A percentile compares a stretch with the other conserved stretches of the same genome.
phyloP scores from a whole-genome alignment of 768 basidiomycete genomes.

The Tulasnella sp. region DNA sequence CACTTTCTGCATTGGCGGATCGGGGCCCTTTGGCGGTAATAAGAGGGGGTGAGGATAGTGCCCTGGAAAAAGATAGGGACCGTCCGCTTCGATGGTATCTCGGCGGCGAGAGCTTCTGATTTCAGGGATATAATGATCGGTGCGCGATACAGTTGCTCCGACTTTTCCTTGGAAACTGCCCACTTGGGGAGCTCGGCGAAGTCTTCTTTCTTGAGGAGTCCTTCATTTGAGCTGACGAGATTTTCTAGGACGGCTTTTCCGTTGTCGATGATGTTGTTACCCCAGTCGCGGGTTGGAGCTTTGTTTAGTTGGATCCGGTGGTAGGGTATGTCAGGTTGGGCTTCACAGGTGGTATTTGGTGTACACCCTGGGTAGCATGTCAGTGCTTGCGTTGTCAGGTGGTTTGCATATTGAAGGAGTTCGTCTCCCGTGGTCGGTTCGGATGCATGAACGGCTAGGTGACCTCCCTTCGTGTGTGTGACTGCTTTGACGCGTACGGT shows the following conservation, averaged over 20 bases:
- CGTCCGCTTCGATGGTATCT: not conserved
- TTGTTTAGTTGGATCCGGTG: not conserved
- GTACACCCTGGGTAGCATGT: not conserved
- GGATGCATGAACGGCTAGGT: not conserved
- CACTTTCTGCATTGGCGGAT: slow-evolving; percentile 4
- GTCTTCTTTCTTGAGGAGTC: too few relatives aligned
- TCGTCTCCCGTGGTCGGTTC: not conserved
- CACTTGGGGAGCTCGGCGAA: too few relatives aligned
- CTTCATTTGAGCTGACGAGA: too few relatives aligned
- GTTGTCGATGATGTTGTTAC: not conserved
- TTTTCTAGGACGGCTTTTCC: not conserved
- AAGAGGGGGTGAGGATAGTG: not conserved
- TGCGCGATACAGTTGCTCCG: not conserved
- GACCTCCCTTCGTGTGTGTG: not conserved
- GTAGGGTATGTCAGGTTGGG: not conserved
- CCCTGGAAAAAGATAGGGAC: not conserved
- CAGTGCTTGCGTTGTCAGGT: not conserved
- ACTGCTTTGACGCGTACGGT: not conserved
- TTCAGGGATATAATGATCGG: not conserved
- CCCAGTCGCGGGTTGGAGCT: not conserved
- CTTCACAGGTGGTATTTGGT: not conserved
- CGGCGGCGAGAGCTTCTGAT: not conserved
- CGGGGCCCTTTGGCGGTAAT: not conserved
- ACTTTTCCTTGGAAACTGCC: too few relatives aligned
- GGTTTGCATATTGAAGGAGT: not conserved